Evolutionary conservation across 1,284 basidiomycete genomes (phyloP).

Genomic region (Lignosus rhinocerotis): DNA sequence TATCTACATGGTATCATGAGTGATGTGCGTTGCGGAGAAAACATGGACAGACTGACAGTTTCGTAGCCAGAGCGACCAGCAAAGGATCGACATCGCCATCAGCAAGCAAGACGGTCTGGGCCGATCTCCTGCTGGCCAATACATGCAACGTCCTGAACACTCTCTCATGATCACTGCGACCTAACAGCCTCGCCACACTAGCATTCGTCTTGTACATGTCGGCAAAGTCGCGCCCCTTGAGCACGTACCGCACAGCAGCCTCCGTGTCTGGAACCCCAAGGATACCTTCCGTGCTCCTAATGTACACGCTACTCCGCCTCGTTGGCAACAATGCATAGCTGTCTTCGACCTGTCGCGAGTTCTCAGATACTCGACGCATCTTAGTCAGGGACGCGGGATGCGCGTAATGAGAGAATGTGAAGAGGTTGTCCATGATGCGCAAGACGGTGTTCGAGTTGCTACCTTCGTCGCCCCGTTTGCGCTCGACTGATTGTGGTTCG

Average conservation of each 20-base stretch:
- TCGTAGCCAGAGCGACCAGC: conserved; percentile 19
- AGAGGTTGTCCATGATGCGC: conserved; percentile 72
- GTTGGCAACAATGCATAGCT: conserved; percentile 44
- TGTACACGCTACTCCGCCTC: conserved; percentile 50
- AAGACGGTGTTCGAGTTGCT: conserved; percentile 47
- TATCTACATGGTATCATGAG: conserved; percentile 48
- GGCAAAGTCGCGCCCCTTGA: conserved; percentile 45
- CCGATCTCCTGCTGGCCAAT: conserved; percentile 34
- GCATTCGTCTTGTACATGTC: conserved; percentile 63
- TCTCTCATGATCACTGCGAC: conserved; percentile 71
- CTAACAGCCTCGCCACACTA: conserved; percentile 54
- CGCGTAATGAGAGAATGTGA: conserved; percentile 50
- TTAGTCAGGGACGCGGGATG: conserved; percentile 23
- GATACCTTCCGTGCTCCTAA: conserved; percentile 59
- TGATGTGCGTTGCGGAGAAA: neutral
- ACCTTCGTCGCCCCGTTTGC: conserved; percentile 43
- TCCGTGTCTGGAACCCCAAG: conserved; percentile 52
- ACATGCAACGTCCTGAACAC: conserved; percentile 69
- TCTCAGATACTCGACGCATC: conserved; percentile 36
- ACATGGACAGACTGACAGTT: conserved; percentile 29
- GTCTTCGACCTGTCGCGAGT: conserved; percentile 37
- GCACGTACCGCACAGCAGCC: conserved; percentile 69
- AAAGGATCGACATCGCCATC: conserved; percentile 11
- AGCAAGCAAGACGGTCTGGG: neutral
- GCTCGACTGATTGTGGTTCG: conserved; percentile 37